Conservation (phyloP, 1,139 yeast genomes). For the Taphrina flavorubra region DNA sequence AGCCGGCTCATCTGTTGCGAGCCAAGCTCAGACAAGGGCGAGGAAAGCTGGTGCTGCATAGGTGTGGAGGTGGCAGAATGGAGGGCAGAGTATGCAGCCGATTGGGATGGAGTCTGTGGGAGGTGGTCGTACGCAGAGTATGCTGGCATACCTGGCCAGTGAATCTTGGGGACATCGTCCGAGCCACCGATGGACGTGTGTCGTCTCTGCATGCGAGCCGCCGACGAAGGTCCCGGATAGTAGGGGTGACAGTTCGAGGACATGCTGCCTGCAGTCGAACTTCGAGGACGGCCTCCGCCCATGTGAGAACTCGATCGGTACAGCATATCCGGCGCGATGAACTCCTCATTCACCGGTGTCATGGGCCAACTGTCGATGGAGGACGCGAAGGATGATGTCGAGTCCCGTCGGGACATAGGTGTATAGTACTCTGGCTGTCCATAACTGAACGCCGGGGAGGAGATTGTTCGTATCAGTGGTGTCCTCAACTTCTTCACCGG, state of each 20-base stretch:
- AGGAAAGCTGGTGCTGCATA: slow-evolving; percentile 36
- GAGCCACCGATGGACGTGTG: slow-evolving; percentile 34
- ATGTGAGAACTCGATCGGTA: slow-evolving; percentile 22
- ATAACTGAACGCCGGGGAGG: slow-evolving; percentile 39
- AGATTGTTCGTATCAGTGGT: slow-evolving; percentile 31
- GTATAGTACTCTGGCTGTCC: slow-evolving; percentile 31
- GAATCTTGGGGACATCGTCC: slow-evolving; percentile 12
- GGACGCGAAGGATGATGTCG: slow-evolving; percentile 38
- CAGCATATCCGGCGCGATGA: slow-evolving; percentile 33
- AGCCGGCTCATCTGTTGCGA: slow-evolving; percentile 28
- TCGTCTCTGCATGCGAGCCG: slow-evolving; percentile 37
- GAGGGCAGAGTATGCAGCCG: slow-evolving; percentile 32
- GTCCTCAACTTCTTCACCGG: slow-evolving; percentile 30
- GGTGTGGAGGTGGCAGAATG: slow-evolving; percentile 35
- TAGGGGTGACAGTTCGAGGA: slow-evolving; percentile 30
- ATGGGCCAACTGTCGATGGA: slow-evolving; percentile 40
- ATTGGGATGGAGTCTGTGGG: slow-evolving; percentile 26
- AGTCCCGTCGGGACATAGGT: slow-evolving; percentile 38
- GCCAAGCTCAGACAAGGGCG: slow-evolving; percentile 33
- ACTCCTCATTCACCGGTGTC: slow-evolving; percentile 37
- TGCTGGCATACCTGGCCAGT: slow-evolving; percentile 33
- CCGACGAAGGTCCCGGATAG: slow-evolving; percentile 22
- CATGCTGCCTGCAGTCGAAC: slow-evolving; percentile 34
- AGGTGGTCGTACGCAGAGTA: slow-evolving; percentile 19
- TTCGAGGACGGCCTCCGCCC: slow-evolving; percentile 35